These are phyloP conservation scores for Kappamyces sp. DNA, from an alignment of 192 early-diverging fungal species.

Conservation along the genomic window DNA sequence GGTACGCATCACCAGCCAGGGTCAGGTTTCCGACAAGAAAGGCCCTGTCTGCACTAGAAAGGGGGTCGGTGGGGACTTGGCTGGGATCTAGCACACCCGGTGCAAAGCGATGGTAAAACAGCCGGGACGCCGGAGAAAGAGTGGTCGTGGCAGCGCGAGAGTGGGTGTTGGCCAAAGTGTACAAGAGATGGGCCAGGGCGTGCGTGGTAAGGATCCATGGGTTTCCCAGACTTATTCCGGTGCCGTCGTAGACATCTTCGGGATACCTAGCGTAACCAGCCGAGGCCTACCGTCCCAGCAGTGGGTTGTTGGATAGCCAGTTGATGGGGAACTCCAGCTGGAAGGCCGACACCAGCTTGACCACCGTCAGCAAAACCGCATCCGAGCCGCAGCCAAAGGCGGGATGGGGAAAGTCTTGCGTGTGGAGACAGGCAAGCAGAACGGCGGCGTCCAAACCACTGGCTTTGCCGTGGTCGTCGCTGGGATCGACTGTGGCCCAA, in stretches of 20 bases:
- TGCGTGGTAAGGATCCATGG: conserved; percentile 69
- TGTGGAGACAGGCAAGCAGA: conserved; percentile 48
- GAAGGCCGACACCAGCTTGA: conserved; percentile 20
- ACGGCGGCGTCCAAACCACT: conserved; percentile 56
- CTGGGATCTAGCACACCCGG: no score
- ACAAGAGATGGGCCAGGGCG: conserved; percentile 29
- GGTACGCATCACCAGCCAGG: no score
- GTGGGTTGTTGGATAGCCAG: neutral
- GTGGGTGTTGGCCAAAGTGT: no score
- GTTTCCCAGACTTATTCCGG: conserved; percentile 46
- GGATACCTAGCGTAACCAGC: conserved; percentile 51
- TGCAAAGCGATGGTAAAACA: no score
- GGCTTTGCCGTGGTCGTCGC: conserved; percentile 39
- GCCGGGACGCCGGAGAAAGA: no score
- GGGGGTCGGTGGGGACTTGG: no score
- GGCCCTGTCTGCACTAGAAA: no score
- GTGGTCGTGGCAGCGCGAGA: no score
- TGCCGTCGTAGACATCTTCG: conserved; percentile 72
- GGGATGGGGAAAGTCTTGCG: neutral
- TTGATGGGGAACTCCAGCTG: conserved; percentile 47
- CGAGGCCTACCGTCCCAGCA: conserved; percentile 34
- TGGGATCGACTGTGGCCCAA: conserved; percentile 23
- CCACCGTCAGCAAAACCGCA: conserved; percentile 10
- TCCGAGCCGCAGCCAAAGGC: neutral
- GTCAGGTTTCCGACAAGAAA: no score